These are phyloP conservation scores for Dipteronia dyeriana DNA, from an alignment of 345 rosid genomes.

Conservation along the genomic window DNA sequence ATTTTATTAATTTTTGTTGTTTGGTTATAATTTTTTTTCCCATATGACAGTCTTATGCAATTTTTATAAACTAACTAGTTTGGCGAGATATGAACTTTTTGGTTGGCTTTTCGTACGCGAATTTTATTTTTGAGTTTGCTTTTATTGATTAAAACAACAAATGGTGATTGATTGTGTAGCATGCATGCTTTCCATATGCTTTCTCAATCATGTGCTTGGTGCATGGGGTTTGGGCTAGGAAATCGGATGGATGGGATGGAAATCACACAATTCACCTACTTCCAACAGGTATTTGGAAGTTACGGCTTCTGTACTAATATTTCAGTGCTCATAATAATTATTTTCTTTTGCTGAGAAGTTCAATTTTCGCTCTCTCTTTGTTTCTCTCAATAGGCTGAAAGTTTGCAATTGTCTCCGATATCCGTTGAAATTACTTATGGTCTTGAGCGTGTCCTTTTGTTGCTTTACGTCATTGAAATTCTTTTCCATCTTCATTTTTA, in stretches of 20 bases:
- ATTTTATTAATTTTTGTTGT: slow-evolving; percentile 22
- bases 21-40: not conserved
- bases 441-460: too few species aligned
- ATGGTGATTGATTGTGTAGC: not conserved
- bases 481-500: too few species aligned
- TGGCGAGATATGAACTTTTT: not conserved
- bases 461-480: too few species aligned
- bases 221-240: slow-evolving; percentile 99
- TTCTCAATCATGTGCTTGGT: slow-evolving; percentile 77
- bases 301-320: too few species aligned
- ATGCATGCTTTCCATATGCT: not conserved
- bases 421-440: too few species aligned
- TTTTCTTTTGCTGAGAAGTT: too few species aligned
- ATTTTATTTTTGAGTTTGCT: slow-evolving; percentile 2
- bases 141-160: not conserved
- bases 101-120: not conserved
- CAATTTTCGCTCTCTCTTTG: too few species aligned
- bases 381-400: too few species aligned
- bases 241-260: slow-evolving; percentile 99
- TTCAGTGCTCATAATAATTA: too few species aligned
- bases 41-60: not conserved
- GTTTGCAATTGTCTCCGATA: too few species aligned
- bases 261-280: slow-evolving; percentile 97
- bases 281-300: slow-evolving; percentile 74
- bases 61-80: not conserved